Evolutionary conservation across 2,329 filamentous ascomycete species (phyloP).

Genomic region (Mycosphaerella arachidis): DNA sequence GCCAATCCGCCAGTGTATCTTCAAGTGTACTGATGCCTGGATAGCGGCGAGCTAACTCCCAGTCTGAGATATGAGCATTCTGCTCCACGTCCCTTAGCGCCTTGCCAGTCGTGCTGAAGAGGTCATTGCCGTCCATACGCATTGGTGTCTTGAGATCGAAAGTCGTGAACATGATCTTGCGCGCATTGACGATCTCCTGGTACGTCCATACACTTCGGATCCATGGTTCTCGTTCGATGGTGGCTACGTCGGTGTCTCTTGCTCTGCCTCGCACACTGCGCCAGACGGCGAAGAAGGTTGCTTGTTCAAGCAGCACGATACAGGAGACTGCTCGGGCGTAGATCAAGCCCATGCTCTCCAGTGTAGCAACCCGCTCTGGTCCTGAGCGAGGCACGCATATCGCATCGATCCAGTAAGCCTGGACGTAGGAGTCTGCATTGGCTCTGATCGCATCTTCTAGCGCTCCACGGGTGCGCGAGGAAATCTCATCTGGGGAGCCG

Average conservation of each 20-base stretch:
- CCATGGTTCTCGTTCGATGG: background rate
- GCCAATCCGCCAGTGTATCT: background rate
- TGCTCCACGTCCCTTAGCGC: background rate
- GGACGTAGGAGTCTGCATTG: background rate
- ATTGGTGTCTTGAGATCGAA: background rate
- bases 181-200: background rate
- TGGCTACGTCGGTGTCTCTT: background rate
- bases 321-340: background rate
- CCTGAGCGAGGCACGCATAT: background rate
- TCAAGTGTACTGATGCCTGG: background rate
- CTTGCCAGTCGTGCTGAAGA: background rate
- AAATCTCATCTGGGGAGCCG: background rate
- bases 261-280: background rate
- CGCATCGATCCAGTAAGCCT: background rate
- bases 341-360: background rate
- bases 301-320: background rate
- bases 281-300: background rate
- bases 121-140: background rate
- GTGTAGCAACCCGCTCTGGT: background rate
- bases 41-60: background rate
- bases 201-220: background rate
- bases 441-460: background rate
- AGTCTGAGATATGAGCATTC: background rate
- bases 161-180: background rate
- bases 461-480: background rate